Percentiles rank a stretch among this genome's conserved stretches.
These are phyloP conservation scores for Penicillium cinerascens DNA, from an alignment of 495 filamentous ascomycete species.

Conservation along the genomic window DNA sequence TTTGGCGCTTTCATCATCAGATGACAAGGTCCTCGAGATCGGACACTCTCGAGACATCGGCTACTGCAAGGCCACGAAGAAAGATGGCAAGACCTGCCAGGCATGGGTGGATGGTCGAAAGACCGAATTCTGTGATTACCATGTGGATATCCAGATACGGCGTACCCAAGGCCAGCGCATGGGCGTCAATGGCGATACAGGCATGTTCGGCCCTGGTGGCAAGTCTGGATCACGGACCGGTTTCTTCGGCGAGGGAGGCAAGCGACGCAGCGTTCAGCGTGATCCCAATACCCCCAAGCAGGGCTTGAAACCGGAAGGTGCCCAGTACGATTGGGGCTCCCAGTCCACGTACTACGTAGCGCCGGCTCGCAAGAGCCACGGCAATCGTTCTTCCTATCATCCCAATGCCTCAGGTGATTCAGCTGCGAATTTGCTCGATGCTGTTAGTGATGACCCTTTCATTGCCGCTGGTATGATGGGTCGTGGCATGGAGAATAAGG, in stretches of 20 bases:
- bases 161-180: conserved; percentile 68
- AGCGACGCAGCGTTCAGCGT: conserved; percentile 27
- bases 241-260: conserved; percentile 40
- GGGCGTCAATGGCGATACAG: conserved; percentile 67
- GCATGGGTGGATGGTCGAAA: conserved; percentile 83
- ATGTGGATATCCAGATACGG: conserved; percentile 74
- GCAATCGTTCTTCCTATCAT: conserved; percentile 20
- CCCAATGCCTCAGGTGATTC: conserved; percentile 36
- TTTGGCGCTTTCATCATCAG: conserved; percentile 73
- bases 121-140: conserved; percentile 90
- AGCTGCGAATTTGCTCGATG: conserved; percentile 66
- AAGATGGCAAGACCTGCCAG: conserved; percentile 76
- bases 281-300: conserved; percentile 12
- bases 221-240: conserved; percentile 42
- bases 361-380: conserved; percentile 32
- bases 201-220: conserved; percentile 47
- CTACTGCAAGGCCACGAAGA: conserved; percentile 80
- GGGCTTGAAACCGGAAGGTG: conserved; percentile 43
- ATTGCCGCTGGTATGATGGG: conserved; percentile 46
- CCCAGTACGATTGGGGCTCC: conserved; percentile 56
- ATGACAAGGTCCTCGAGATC: conserved; percentile 86
- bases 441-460: conserved; percentile 51
- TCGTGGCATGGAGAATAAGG: conserved; percentile 50
- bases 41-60: conserved; percentile 81
- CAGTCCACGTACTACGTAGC: conserved; percentile 59